Percentiles rank a stretch among this genome's conserved stretches.
Evolutionary conservation across 1,284 basidiomycete genomes (phyloP).

Genomic region (Calocybe gambosa): DNA sequence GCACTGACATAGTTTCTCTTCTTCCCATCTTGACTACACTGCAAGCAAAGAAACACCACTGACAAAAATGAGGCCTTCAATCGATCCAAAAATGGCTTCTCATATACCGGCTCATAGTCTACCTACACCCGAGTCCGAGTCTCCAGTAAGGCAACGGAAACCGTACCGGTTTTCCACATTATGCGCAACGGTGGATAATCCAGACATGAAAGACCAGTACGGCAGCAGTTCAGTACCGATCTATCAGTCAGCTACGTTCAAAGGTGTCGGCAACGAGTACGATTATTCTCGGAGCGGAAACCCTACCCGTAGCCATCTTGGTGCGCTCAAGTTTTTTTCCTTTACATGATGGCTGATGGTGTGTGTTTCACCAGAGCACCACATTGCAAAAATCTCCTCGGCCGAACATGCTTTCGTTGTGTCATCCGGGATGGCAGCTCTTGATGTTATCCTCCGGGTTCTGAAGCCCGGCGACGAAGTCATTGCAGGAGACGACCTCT

Average conservation of each 20-base stretch:
- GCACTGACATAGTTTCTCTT: background rate
- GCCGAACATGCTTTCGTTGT: conserved; percentile 87
- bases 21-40: background rate
- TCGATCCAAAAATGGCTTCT: conserved; percentile 21
- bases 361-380: conserved; percentile 68
- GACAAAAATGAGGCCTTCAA: conserved; percentile 23
- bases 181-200: conserved; percentile 89
- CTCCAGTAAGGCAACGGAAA: conserved; percentile 56
- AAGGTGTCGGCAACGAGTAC: conserved; percentile 85
- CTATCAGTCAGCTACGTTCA: conserved; percentile 98
- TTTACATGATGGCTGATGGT: background rate
- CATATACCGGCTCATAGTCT: conserved; percentile 29
- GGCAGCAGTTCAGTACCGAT: conserved; percentile 93
- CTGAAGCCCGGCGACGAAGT: conserved; percentile 94
- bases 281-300: conserved; percentile 97
- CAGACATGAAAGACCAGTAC: conserved; percentile 90
- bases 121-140: conserved; percentile 74
- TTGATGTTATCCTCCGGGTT: conserved; percentile 91
- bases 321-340: conserved; percentile 38
- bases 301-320: conserved; percentile 91
- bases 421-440: conserved; percentile 95
- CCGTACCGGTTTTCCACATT: conserved; percentile 80
- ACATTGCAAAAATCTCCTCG: conserved; percentile 91
- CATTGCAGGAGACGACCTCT: conserved; percentile 95
- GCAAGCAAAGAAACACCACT: background rate